Base-by-base conservation (phyloP, 495 filamentous ascomycete species). In the Friedmanniomyces endolithicus region DNA sequence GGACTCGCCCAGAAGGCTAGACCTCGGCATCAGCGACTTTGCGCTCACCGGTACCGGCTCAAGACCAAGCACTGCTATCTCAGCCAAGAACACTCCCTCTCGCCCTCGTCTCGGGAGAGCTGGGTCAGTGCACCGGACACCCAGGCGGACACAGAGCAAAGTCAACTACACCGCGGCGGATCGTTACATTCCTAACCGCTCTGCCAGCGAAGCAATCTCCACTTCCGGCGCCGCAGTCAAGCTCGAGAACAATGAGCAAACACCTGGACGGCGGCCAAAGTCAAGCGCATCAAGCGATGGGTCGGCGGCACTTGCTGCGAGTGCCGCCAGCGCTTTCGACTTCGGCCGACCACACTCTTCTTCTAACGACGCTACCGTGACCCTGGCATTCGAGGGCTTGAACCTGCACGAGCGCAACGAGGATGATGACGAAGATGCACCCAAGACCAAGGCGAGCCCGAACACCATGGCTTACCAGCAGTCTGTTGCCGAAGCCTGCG, bases 151-250 rank as follows among this genome's bases (percentile, higher is more conserved):
- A 6, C 53, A 55, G 39, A 53, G 55, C 54, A 81, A 80, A 45
- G 87, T 94, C 65, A 59, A 76, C 37, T 80, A 81, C 70, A 82
- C 79, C 53, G 82, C 82, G 25, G 89, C 81, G n/a, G 92, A 98
- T 65, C 84, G 92, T 41, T 98, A 96, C 75, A 97, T 98, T 61
- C 92, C 92, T 46, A 96, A 94, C 70, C 82, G 92, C 7, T 74
- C 75, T 17, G 87, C 89, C 46, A 90, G 88, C 72, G 92, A 94
- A 41, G 92, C 86, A 43, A 83, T 95, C 59, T 77, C 82, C 56
- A 87, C 85, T 39, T 80, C 77, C 48, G 88, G 89, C 45, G 82
- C 86, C 20, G 84, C 79, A 1, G 59, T 55, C 51, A 96, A 96
- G 78, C 80, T 87, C 27, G 78, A 80, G 50, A 9, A 50, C 43